Conservation (phyloP, 257 asterid genomes). For the Leonotis leonurus region DNA sequence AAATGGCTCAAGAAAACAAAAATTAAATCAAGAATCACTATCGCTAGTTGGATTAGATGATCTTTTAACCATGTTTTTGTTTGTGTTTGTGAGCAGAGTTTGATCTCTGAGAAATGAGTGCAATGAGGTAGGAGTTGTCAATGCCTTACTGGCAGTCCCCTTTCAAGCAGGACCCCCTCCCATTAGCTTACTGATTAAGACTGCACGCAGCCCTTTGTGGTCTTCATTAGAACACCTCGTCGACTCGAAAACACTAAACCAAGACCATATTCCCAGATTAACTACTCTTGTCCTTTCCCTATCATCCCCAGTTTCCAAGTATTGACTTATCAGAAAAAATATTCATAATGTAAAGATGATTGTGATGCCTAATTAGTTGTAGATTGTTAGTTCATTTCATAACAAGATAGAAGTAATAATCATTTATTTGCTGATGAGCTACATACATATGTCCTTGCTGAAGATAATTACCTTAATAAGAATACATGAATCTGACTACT, state of each 20-base stretch:
- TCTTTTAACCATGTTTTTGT: background rate
- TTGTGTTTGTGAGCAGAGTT: background rate
- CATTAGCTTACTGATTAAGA: constrained; percentile 6
- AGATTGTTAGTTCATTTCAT: background rate
- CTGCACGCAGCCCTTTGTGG: constrained; percentile 14
- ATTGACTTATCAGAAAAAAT: background rate
- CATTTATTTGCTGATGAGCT: background rate
- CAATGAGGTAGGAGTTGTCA: background rate
- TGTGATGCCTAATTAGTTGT: background rate
- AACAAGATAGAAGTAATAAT: background rate
- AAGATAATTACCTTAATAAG: constrained; percentile 4
- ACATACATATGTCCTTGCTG: background rate
- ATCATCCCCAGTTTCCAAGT: background rate
- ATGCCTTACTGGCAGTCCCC: constrained; percentile 16
- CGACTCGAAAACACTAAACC: background rate
- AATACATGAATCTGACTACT: background rate
- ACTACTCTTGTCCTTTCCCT: background rate
- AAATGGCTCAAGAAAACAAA: background rate
- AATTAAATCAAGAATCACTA: background rate
- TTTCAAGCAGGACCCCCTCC: constrained; percentile 18
- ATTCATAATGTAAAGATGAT: background rate
- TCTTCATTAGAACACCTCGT: background rate
- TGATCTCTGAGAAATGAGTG: background rate
- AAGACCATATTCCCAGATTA: background rate
- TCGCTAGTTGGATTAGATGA: background rate